These are phyloP conservation scores for Epichloe gansuensis DNA, from an alignment of 2,329 filamentous ascomycete species.

Conservation along the genomic window DNA sequence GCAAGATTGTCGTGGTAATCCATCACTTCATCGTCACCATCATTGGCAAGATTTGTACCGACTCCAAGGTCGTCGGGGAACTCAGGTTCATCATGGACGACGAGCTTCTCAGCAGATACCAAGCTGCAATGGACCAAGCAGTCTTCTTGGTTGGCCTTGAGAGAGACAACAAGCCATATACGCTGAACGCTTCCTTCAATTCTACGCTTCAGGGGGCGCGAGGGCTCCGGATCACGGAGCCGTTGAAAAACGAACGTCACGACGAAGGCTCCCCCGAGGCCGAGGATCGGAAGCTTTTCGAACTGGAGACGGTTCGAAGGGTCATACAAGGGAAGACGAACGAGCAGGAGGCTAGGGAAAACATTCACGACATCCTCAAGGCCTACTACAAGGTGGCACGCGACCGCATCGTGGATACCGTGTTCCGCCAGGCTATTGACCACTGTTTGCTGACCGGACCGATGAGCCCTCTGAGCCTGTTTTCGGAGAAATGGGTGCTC, in stretches of 20 bases:
- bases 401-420: conserved; percentile 49
- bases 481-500: conserved; percentile 3
- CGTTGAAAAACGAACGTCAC: neutral
- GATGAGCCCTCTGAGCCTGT: conserved; percentile 1
- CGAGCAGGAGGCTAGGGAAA: conserved; percentile 26
- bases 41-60: conserved; percentile 29
- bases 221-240: conserved; percentile 1
- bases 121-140: conserved; percentile 33
- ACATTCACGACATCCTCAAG: conserved; percentile 47
- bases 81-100: conserved; percentile 34
- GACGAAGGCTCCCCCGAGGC: neutral
- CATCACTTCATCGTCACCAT: conserved; percentile 37
- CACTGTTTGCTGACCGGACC: conserved; percentile 3
- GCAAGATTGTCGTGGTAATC: conserved; percentile 35
- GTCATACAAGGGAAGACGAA: conserved; percentile 14
- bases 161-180: conserved; percentile 29
- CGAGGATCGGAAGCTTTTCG: neutral
- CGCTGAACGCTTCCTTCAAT: conserved; percentile 41
- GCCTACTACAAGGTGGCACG: conserved; percentile 50
- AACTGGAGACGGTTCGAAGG: neutral
- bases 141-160: conserved; percentile 41
- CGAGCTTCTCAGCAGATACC: conserved; percentile 31
- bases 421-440: conserved; percentile 40
- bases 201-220: conserved; percentile 20
- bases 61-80: conserved; percentile 27